Conservation (phyloP, 2,329 filamentous ascomycete genomes). For the Penicillium griseofulvum region DNA sequence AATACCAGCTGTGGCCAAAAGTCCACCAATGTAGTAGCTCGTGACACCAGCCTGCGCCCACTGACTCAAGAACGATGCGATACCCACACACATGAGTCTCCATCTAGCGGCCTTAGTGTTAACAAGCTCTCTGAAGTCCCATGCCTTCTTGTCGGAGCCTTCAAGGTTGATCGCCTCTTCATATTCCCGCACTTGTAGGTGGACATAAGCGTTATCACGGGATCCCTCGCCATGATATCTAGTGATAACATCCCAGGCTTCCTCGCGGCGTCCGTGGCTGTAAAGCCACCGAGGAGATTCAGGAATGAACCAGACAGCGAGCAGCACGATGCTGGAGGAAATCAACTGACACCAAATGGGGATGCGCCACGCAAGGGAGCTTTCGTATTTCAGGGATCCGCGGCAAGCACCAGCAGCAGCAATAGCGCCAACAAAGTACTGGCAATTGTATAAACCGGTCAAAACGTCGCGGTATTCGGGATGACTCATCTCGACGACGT, state of each 20-base stretch:
- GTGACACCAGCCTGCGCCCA: constrained; percentile 31
- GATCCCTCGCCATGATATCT: constrained; percentile 57
- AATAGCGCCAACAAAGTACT: constrained; percentile 53
- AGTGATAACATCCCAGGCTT: constrained; percentile 56
- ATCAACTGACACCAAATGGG: constrained; percentile 56
- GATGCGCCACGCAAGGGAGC: constrained; percentile 56
- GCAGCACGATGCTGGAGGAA: constrained; percentile 47
- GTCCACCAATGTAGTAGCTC: constrained; percentile 57
- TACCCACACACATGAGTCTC: constrained; percentile 50
- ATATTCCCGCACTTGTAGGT: constrained; percentile 34
- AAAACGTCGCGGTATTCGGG: constrained; percentile 61
- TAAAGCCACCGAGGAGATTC: constrained; percentile 63
- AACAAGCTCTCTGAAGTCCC: constrained; percentile 29
- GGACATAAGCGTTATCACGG: constrained; percentile 30
- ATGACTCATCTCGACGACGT: constrained; percentile 63
- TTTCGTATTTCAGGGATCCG: constrained; percentile 40
- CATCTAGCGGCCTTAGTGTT: constrained; percentile 41
- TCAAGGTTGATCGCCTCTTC: constrained; percentile 31
- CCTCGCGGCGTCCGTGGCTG: constrained; percentile 56
- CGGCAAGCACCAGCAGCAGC: constrained; percentile 56
- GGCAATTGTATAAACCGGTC: constrained; percentile 58
- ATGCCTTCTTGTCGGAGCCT: constrained; percentile 55
- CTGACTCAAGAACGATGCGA: constrained; percentile 55
- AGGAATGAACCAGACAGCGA: constrained; percentile 52
- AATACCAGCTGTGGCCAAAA: constrained; percentile 54